These are phyloP conservation scores for Phytopythium litorale DNA, from an alignment of 352 stramenopile species.

Conservation along the genomic window DNA sequence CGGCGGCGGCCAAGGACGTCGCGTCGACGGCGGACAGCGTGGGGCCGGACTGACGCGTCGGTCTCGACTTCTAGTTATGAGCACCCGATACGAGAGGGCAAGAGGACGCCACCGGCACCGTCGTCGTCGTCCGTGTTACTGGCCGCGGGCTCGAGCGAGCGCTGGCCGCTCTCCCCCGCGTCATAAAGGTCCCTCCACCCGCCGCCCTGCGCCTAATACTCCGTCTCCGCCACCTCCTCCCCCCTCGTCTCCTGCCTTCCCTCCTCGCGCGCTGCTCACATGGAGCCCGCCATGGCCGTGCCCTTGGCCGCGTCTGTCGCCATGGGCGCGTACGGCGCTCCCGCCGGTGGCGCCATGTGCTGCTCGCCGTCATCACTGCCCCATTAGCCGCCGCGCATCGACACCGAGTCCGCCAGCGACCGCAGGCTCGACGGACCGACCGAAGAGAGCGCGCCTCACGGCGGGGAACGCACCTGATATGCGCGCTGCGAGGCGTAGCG, in stretches of 20 bases:
- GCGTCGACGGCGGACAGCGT: neutral
- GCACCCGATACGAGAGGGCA: too few relatives aligned
- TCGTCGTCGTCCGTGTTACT: neutral
- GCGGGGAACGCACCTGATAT: constrained; percentile 56
- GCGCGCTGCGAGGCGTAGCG: constrained; percentile 72
- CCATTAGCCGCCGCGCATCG: neutral
- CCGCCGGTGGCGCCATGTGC: constrained; percentile 67
- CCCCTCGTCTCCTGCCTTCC: neutral
- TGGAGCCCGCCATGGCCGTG: constrained; percentile 74
- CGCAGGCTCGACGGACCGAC: too few relatives aligned
- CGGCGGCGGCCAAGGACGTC: neutral
- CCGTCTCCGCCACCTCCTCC: neutral
- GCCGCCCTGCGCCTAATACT: neutral
- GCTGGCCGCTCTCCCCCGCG: neutral
- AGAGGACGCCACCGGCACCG: neutral
- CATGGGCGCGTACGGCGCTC: constrained; percentile 64
- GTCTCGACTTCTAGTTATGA: too few relatives aligned
- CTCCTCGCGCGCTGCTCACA: constrained; percentile 24
- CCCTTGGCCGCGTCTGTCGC: constrained; percentile 57
- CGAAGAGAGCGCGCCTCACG: neutral
- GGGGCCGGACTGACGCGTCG: neutral
- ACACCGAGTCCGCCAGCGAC: neutral
- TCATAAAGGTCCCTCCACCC: neutral
- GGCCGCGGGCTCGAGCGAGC: too few relatives aligned
- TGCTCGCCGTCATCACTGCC: constrained; percentile 13